These are phyloP conservation scores for Barnettozyma sucrosica DNA, from an alignment of 805 yeast species.

Conservation along the genomic window DNA sequence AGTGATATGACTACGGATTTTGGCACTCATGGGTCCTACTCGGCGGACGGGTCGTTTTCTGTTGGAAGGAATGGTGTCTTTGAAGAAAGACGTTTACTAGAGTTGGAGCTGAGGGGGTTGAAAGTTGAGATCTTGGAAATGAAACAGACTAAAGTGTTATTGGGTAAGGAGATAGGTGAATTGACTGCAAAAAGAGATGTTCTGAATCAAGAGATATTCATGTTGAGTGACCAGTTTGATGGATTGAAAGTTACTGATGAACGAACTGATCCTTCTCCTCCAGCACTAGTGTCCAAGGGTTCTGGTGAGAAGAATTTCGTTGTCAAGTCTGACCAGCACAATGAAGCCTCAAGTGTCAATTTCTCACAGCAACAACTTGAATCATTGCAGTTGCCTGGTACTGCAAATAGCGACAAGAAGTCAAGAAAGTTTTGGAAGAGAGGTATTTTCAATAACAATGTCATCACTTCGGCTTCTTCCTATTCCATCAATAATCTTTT, in stretches of 20 bases:
- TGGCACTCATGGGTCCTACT: conserved; percentile 1
- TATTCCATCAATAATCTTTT: conserved; percentile 16
- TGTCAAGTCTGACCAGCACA: neutral
- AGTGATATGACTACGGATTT: conserved; percentile 4
- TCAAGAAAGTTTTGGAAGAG: conserved; percentile 31
- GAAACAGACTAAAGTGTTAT: conserved; percentile 36
- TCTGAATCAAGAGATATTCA: conserved; percentile 40
- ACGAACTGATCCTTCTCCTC: neutral
- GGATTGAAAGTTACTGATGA: conserved; percentile 8
- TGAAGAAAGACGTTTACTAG: conserved; percentile 21
- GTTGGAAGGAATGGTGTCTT: neutral
- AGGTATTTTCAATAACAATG: conserved; percentile 16
- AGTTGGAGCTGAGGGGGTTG: conserved; percentile 35
- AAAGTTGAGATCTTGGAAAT: conserved; percentile 37
- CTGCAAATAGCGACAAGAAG: conserved; percentile 17
- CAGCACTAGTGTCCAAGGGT: conserved; percentile 1
- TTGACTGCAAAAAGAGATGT: conserved; percentile 42
- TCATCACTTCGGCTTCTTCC: conserved; percentile 17
- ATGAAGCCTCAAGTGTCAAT: neutral
- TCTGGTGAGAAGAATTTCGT: neutral
- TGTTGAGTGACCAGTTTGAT: conserved; percentile 25
- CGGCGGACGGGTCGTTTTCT: conserved; percentile 1
- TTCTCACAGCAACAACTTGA: conserved; percentile 1
- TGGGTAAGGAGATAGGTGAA: conserved; percentile 46
- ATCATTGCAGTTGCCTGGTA: neutral